Evolutionary conservation across 1,139 yeast species (phyloP), one percentile per base, ranked within the genome.

Genomic region (Debaryomyces fabryi): DNA sequence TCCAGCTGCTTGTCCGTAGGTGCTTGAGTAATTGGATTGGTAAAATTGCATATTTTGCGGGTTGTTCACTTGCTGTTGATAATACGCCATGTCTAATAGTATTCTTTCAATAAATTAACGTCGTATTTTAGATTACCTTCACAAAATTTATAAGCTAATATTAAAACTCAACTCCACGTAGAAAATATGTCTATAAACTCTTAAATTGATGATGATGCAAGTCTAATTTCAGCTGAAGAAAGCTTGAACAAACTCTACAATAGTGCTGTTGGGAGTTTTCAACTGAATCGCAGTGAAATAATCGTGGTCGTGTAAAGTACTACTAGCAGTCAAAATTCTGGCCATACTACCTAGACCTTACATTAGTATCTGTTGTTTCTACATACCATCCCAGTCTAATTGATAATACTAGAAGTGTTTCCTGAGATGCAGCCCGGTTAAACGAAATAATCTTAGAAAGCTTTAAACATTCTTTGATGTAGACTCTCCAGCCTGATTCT

Each of bases 41-140:
- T 76, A 76, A 62, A 76, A 76, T 50, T 72, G 78, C 71, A 74
- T 67, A 55, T 74, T 74, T 49, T 65, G 73, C n/a, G 74, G 67
- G 48, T 67, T 66, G 42, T 59, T 62, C 41, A 60, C 63, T 52
- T 65, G 70, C 49, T 67, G 74, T 47, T 71, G 76, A 55, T 71
- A 72, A 52, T 72, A 73, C 5, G 78, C 75, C 78, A 73, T 51
- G 71, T 29, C 34, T 51, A 39, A 15, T 37, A 23, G 5, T 16
- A 8, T 18, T 32, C 25, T 20, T n/a, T 35, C 25, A 12, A 35
- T 35, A 9, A 12, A 21, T 12, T 12, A 34, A 18, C 13, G 20
- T n/a, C 20, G 16, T 18, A 21, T 2, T 21, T 20, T 35, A 20
- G 20, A 15, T 12, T n/a, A 20, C 12, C 23, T 10, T 12, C 8